A percentile compares a stretch with the other conserved stretches of the same genome.
Conservation (phyloP, 805 yeast genomes). For the Lachancea cidri region DNA sequence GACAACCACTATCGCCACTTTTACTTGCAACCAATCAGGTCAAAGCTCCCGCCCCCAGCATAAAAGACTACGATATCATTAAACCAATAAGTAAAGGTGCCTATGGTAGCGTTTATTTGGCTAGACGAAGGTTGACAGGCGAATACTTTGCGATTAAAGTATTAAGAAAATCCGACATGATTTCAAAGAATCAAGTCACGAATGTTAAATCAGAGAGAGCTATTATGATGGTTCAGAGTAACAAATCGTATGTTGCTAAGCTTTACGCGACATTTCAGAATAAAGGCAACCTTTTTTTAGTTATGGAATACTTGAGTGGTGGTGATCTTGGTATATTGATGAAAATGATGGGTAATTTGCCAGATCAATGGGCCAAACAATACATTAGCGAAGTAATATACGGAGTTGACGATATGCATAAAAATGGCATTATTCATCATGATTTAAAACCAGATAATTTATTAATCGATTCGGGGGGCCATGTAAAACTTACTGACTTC, state of each 20-base stretch:
- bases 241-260: slow-evolving; percentile 89
- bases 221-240: slow-evolving; percentile 95
- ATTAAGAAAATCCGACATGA: slow-evolving; percentile 88
- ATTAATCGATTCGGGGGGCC: slow-evolving; percentile 81
- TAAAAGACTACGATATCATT: slow-evolving; percentile 81
- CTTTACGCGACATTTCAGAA: slow-evolving; percentile 86
- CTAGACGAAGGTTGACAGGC: slow-evolving; percentile 78
- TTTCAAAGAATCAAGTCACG: slow-evolving; percentile 92
- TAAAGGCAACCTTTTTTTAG: slow-evolving; percentile 77
- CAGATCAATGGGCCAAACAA: slow-evolving; percentile 79
- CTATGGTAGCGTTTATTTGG: slow-evolving; percentile 89
- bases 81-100: slow-evolving; percentile 97
- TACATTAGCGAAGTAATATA: slow-evolving; percentile 87
- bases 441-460: slow-evolving; percentile 94
- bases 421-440: slow-evolving; percentile 85
- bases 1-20: slow-evolving; percentile 77
- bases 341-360: slow-evolving; percentile 74
- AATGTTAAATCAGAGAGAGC: slow-evolving; percentile 95
- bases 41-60: slow-evolving; percentile 59
- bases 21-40: slow-evolving; percentile 59
- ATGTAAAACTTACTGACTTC: slow-evolving; percentile 88
- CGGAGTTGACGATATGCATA: slow-evolving; percentile 86
- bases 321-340: slow-evolving; percentile 91
- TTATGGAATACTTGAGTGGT: slow-evolving; percentile 94
- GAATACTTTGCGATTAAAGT: slow-evolving; percentile 95